phyloP scores from a whole-genome alignment of 495 filamentous ascomycete species.

The Trichoderma gamsii region DNA sequence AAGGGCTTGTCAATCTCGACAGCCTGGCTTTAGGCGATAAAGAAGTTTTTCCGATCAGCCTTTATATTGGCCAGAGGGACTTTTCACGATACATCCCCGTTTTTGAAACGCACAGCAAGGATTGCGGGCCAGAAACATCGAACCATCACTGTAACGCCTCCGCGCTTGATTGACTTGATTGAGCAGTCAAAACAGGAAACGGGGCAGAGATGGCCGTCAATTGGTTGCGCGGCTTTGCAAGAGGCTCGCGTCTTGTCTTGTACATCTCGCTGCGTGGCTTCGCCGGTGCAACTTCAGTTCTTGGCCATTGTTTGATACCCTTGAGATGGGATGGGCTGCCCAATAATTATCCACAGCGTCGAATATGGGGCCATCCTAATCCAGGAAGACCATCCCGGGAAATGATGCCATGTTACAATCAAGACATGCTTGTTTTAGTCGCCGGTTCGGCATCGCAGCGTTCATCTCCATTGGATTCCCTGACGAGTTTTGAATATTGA shows the following conservation, averaged over 20 bases:
- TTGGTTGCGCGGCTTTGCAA: too few relatives aligned
- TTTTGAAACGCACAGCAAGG: background rate
- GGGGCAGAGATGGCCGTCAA: too few relatives aligned
- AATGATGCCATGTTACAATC: background rate
- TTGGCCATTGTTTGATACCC: background rate
- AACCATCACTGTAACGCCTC: too few relatives aligned
- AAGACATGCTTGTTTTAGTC: background rate
- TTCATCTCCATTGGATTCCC: background rate
- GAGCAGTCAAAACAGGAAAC: too few relatives aligned
- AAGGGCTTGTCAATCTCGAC: constrained; percentile 1
- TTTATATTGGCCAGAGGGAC: background rate
- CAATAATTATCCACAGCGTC: constrained; percentile 8
- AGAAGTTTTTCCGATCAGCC: constrained; percentile 5
- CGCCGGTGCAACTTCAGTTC: background rate
- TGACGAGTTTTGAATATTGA: too few relatives aligned
- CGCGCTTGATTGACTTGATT: too few relatives aligned
- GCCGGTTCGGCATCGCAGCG: background rate
- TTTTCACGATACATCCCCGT: background rate
- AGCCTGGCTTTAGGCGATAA: background rate
- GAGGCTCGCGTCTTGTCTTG: too few relatives aligned
- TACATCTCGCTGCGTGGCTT: background rate
- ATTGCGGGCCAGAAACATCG: background rate
- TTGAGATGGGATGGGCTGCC: background rate
- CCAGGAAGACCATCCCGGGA: background rate
- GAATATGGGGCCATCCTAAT: background rate